A percentile compares a stretch with the other conserved stretches of the same genome.
These are phyloP conservation scores for Mortierella polycephala DNA, from an alignment of 371 early-diverging fungal species.

Conservation along the genomic window DNA sequence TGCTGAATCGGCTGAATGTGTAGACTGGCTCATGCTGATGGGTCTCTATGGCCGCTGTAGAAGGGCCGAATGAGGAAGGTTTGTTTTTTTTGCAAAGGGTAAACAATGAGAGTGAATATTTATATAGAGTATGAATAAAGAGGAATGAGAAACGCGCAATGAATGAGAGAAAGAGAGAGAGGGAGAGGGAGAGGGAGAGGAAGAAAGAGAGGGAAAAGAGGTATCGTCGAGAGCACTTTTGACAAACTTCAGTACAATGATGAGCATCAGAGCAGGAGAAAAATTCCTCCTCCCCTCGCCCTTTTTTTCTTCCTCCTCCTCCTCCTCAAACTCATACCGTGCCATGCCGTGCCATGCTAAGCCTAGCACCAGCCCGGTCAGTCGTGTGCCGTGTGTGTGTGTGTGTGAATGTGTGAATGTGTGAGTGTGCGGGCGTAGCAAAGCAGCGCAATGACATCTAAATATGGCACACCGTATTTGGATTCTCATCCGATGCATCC, in stretches of 20 bases:
- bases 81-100: background rate
- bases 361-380: background rate
- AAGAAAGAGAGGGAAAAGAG: background rate
- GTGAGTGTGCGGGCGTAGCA: too few species aligned
- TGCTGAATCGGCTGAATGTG: conserved; percentile 17
- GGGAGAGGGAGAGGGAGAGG: background rate
- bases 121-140: background rate
- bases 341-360: background rate
- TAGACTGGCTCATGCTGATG: conserved; percentile 6
- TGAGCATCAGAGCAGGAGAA: background rate
- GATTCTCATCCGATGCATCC: too few species aligned
- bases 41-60: background rate
- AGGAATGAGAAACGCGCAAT: background rate
- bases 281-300: background rate
- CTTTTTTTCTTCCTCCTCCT: background rate
- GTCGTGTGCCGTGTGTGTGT: too few species aligned
- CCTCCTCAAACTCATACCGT: background rate
- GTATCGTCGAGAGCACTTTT: background rate
- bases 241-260: background rate
- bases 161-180: background rate
- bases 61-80: background rate
- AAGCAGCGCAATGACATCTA: too few species aligned
- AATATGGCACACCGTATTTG: too few species aligned
- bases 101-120: background rate
- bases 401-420: too few species aligned